Conservation (phyloP, 768 basidiomycete genomes). For the Podaxis carcinomalis region DNA sequence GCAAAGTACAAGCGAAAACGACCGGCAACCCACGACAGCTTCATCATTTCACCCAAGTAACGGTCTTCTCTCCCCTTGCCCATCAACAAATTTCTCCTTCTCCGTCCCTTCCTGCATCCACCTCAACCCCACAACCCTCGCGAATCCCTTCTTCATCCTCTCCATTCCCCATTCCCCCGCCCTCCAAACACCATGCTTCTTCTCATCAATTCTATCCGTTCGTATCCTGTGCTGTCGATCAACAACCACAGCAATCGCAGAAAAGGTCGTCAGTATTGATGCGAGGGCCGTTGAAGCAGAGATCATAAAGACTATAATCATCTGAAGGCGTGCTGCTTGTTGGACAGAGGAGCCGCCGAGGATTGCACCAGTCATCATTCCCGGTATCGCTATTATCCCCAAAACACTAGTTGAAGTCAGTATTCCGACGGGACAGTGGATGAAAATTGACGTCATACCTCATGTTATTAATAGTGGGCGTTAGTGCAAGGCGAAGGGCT, state of each 20-base stretch:
- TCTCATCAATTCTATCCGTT: slow-evolving; percentile 51
- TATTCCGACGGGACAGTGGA: background rate
- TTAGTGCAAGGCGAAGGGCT: slow-evolving; percentile 73
- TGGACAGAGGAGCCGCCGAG: slow-evolving; percentile 82
- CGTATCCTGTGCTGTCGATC: slow-evolving; percentile 67
- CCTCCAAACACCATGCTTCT: slow-evolving; percentile 12
- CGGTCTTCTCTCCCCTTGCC: background rate
- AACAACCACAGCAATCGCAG: slow-evolving; percentile 58
- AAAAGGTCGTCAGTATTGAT: slow-evolving; percentile 57
- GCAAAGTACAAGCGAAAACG: no score
- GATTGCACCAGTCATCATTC: slow-evolving; percentile 92
- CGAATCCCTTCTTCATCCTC: background rate
- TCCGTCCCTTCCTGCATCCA: background rate
- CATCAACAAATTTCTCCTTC: background rate
- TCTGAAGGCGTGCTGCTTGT: slow-evolving; percentile 82
- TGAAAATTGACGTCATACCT: slow-evolving; percentile 40
- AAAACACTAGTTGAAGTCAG: slow-evolving; percentile 44
- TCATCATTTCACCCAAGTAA: background rate
- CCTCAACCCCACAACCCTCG: background rate
- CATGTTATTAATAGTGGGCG: slow-evolving; percentile 85
- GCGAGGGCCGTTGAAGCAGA: slow-evolving; percentile 72
- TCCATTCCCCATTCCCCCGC: slow-evolving; percentile 6
- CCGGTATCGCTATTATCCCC: slow-evolving; percentile 76
- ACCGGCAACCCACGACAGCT: no score
- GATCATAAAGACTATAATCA: slow-evolving; percentile 96